Evolutionary conservation across 2,329 filamentous ascomycete species (phyloP), one percentile per base, ranked within the genome.

Genomic region (Rhytidhysteron rufulum): DNA sequence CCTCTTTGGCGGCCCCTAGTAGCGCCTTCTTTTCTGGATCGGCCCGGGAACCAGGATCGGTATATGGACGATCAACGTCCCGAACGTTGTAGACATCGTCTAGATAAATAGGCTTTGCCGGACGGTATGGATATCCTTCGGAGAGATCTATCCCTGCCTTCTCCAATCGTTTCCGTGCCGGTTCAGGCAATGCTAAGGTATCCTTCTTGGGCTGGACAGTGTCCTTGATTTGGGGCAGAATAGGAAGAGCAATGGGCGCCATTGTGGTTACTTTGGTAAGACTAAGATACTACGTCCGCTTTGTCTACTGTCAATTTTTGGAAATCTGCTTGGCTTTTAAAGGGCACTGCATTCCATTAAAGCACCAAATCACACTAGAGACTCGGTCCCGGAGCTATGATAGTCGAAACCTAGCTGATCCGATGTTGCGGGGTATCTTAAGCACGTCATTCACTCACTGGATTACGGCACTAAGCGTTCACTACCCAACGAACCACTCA

Each of bases 71-170:
- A 45, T 75, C 75, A 42, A 74, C 60, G 58, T 78, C 71, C 15
- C 84, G 70, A 55, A 88, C 83, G 34, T 77, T 78, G 62, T 79
- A 79, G 3, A 83, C 80, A 48, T 88, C 84, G 41, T 88, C 79
- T 0, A 87, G 67, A 50, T 81, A 88, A 1, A 87, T 66, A 0
- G 85, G 84, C 34, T 74, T 73, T 0, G 79, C 75, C 1, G 83
- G 83, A 0, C 83, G 77, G 51, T 87, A 86, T 0, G 85, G 85
- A 48, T 88, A 88, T 0, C 84, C 85, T 1, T 78, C 66, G 1
- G 80, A 83, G 2, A 88, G 69, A 55, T 88, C 82, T 39, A 88
- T 75, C 2, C 80, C 83, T 0, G 81, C 82, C 45, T 84, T 86
- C 49, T 80, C 77, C 0, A 88, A 70, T 4, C 84, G 74, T 35